These are phyloP conservation scores for Verticillium nonalfalfae DNA, from an alignment of 2,329 filamentous ascomycete species.

Conservation along the genomic window DNA sequence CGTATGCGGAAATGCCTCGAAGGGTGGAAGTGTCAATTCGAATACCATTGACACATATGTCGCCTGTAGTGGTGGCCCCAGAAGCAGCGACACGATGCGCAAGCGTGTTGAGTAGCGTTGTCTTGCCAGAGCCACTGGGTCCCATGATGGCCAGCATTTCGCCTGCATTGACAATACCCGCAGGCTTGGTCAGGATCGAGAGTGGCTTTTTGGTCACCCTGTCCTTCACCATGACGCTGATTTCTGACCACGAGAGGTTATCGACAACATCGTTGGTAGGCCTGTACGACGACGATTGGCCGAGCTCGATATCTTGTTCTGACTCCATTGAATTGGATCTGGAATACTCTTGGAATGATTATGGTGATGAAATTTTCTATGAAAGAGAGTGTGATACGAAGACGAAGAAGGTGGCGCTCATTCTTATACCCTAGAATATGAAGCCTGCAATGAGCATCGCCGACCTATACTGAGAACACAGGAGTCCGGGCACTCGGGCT, in stretches of 20 bases:
- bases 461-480: background rate
- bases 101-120: constrained; percentile 75
- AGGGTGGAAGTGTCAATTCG: constrained; percentile 47
- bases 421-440: too few species aligned
- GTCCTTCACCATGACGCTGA: constrained; percentile 70
- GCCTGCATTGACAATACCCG: constrained; percentile 33
- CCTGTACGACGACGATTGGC: constrained; percentile 28
- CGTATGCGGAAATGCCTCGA: constrained; percentile 64
- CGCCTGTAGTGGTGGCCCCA: constrained; percentile 35
- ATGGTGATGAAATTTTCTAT: background rate
- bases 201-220: constrained; percentile 52
- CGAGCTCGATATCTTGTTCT: background rate
- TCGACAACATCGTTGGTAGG: constrained; percentile 58
- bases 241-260: constrained; percentile 58
- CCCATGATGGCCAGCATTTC: constrained; percentile 79
- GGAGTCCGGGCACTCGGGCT: background rate
- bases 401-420: background rate
- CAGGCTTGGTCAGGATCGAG: constrained; percentile 9
- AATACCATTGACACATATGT: constrained; percentile 57
- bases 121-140: constrained; percentile 69
- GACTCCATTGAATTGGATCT: background rate
- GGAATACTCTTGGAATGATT: background rate
- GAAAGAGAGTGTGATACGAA: background rate
- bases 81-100: constrained; percentile 51
- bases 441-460: background rate